Evolutionary conservation across 176 grass and related monocot genomes (phyloP), one percentile per base, ranked within the genome.

Genomic region (Elymus sibiricus): DNA sequence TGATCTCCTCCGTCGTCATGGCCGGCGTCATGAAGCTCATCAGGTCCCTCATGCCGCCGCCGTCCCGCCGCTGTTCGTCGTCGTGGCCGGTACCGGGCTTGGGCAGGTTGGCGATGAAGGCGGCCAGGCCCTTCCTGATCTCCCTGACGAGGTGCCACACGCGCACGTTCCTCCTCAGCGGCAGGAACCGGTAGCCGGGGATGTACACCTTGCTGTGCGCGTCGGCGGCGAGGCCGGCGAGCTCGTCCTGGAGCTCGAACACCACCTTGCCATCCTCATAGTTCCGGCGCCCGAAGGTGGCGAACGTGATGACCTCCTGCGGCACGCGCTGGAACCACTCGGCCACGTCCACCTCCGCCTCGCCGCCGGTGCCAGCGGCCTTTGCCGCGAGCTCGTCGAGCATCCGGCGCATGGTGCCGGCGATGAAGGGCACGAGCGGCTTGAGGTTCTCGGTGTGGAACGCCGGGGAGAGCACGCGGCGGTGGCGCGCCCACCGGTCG

Each of bases 201-300:
- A 98, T 94, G 90, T 86, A 95, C 13, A 98, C 93, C 88, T 90
- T 95, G 80, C 91, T 92, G 74, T 95, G 94, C 11, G 96, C 96
- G 64, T 92, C 96, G 28, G 91, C 59, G 29, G 96, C 96, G 74
- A 90, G 87, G 55, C 79, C 86, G 84, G 92, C 94, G 63, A 94
- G 93, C 84, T 98, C 93, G 5, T 89, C 89, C 79, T 94, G 93
- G 47, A 98, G 70, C 61, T 80, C 78, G 82, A 98, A 98, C 64
- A 98, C 88, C 13, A 11, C 88, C 81, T 47, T 89, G 69, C 91
- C 93, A 56, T 92, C 96, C 44, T 79, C 90, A 75, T 89, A 91
- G 79, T 91, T 92, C 55, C 91, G 77, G 44, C 90, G 83, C 22
- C 96, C 96, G 72, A 98, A 98, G 39, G 96, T 93, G 15, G 91